Percentiles rank a stretch among this genome's conserved stretches.
Evolutionary conservation across 106 monocot species (phyloP).

Genomic region (Allium fistulosum): DNA sequence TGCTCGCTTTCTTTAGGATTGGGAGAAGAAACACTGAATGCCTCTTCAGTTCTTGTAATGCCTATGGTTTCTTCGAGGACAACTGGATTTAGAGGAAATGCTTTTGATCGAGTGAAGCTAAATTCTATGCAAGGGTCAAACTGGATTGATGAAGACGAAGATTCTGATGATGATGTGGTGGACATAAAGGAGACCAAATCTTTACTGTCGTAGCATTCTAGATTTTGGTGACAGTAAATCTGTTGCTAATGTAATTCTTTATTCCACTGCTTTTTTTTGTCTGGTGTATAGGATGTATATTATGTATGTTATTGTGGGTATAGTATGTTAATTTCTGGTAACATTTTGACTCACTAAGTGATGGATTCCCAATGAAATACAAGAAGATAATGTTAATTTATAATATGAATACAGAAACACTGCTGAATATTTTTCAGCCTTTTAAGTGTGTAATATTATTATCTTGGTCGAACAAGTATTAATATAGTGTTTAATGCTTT

Average conservation of each 20-base stretch:
- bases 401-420: too few relatives aligned
- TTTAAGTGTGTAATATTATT: too few relatives aligned
- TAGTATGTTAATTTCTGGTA: too few relatives aligned
- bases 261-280: background rate
- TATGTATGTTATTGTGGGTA: too few relatives aligned
- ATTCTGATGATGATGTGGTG: slow-evolving; percentile 15
- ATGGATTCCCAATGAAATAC: too few relatives aligned
- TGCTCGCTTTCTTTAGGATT: slow-evolving; percentile 67
- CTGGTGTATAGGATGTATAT: too few relatives aligned
- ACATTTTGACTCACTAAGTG: too few relatives aligned
- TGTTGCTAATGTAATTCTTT: slow-evolving; percentile 5
- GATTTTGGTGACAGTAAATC: slow-evolving; percentile 8
- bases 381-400: too few relatives aligned
- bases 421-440: too few relatives aligned
- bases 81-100: slow-evolving; percentile 65
- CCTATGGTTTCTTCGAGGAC: slow-evolving; percentile 91
- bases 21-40: slow-evolving; percentile 63
- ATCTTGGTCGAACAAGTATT: too few relatives aligned
- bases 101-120: slow-evolving; percentile 45
- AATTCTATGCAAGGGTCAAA: slow-evolving; percentile 22
- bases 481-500: too few relatives aligned
- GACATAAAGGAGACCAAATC: slow-evolving; percentile 34
- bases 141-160: slow-evolving; percentile 25
- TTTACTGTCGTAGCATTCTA: slow-evolving; percentile 29
- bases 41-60: slow-evolving; percentile 88